These are phyloP conservation scores for Salvia hispanica DNA, from an alignment of 257 asterid species.

Conservation along the genomic window DNA sequence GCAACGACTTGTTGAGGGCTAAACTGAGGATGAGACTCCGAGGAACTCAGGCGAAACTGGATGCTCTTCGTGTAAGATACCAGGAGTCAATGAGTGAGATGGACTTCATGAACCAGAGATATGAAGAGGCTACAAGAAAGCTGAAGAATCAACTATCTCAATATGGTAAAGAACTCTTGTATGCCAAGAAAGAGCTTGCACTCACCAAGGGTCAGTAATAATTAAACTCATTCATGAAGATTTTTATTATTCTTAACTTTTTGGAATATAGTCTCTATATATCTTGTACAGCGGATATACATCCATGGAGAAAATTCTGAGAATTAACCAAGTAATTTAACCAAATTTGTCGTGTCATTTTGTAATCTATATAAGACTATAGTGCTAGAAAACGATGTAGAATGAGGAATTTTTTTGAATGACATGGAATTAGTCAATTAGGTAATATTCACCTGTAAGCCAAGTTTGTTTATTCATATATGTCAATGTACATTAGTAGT, in stretches of 20 bases:
- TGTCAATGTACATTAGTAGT: not conserved
- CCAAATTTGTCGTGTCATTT: not conserved
- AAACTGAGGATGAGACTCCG: slow-evolving; percentile 69
- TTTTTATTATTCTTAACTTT: not conserved
- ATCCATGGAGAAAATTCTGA: slow-evolving; percentile 3
- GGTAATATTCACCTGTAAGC: not conserved
- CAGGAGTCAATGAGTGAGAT: slow-evolving; percentile 46
- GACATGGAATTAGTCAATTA: not conserved
- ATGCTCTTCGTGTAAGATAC: slow-evolving; percentile 48
- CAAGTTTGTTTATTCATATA: not conserved
- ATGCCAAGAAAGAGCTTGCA: slow-evolving; percentile 61
- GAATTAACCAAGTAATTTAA: slow-evolving; percentile 6
- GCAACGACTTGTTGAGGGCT: slow-evolving; percentile 44
- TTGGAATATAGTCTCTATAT: slow-evolving; percentile 8
- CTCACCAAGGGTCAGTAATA: slow-evolving; percentile 29
- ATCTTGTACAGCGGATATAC: not conserved
- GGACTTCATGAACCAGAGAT: slow-evolving; percentile 56
- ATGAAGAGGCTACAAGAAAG: slow-evolving; percentile 49
- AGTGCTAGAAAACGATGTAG: not conserved
- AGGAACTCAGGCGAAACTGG: slow-evolving; percentile 63
- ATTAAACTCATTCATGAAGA: too few relatives aligned
- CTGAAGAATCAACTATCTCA: slow-evolving; percentile 61
- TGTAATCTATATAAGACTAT: not conserved
- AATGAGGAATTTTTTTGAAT: not conserved
- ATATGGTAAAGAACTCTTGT: slow-evolving; percentile 50